phyloP scores from a whole-genome alignment of 148 eudicot species.

The Rhododendron mucronatum region DNA sequence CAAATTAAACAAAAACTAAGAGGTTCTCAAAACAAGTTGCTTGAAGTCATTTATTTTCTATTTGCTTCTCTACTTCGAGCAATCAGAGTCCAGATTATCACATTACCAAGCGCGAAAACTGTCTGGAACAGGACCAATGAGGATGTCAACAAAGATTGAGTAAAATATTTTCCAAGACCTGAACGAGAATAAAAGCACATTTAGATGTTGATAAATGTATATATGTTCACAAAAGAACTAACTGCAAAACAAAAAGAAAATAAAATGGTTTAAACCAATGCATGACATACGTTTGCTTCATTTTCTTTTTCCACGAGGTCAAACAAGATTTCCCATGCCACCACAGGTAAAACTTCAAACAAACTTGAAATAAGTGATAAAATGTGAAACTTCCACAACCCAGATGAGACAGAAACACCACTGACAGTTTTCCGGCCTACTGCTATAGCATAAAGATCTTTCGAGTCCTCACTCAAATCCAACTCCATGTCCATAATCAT shows the following conservation, averaged over 20 bases:
- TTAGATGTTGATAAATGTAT: neutral
- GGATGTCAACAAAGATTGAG: conserved; percentile 68
- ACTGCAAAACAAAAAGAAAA: neutral
- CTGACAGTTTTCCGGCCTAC: conserved; percentile 30
- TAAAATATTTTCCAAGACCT: conserved; percentile 55
- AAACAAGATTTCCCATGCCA: conserved; percentile 79
- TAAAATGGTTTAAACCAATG: neutral
- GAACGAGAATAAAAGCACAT: conserved; percentile 13
- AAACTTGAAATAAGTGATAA: conserved; percentile 59
- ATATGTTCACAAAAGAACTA: neutral
- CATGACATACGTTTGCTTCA: conserved; percentile 48
- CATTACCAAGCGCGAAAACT: conserved; percentile 61
- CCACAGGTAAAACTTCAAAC: conserved; percentile 58
- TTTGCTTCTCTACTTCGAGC: neutral
- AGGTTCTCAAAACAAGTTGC: neutral
- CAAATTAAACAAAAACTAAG: neutral
- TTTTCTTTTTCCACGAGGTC: conserved; percentile 56
- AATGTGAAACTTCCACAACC: conserved; percentile 51
- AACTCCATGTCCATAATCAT: conserved; percentile 72
- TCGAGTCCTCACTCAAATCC: conserved; percentile 59
- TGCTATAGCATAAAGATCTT: conserved; percentile 33
- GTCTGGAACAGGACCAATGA: conserved; percentile 55
- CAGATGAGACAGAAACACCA: conserved; percentile 31
- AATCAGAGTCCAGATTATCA: neutral
- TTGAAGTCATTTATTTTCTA: neutral